Evolutionary conservation across 176 grass and related monocot species (phyloP), one percentile per base, ranked within the genome.

Genomic region (Triticum aestivum): DNA sequence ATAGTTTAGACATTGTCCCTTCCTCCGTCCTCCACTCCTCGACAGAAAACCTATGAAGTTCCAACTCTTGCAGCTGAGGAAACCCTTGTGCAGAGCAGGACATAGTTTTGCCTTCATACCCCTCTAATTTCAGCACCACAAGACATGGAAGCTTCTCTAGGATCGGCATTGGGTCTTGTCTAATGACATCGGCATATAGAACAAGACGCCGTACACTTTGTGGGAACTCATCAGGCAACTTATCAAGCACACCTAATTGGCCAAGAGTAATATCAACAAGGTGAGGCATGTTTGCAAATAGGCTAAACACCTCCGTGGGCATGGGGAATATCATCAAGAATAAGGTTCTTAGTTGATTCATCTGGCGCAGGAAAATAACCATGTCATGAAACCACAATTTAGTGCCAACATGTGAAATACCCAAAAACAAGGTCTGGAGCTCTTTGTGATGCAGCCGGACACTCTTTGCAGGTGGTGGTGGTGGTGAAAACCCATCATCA

Each of bases 71-170:
- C 9, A 78, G 44, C 4, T 20, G 44, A 78, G 83, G 44, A 32
- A 85, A 85, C 32, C 73, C 73, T 20, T 32, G 2, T 0, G 18
- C n/a, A 12, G 83, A 54, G 83, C 61, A 56, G 5, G 15, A 26
- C 62, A 85, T 78, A n/a, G 30, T 58, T 4, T 2, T 3, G 8
- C 83, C 62, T 27, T 24, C 0, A 29, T 67, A 77, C 20, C 83
- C 54, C 2, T 0, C 0, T 29, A 85, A 54, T 0, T 1, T 0
- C 0, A 85, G 83, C 56, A 20, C 73, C 29, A 68, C 30, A 11
- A 85, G 61, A 33, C 73, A 67, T 3, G 73, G 83, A 47, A 85
- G 83, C 83, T 85, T 85, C 61, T 77, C 83, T 1, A 85, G 73
- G 20, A 67, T 38, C 0, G 42, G 61, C 83, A 85, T 66, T 0